phyloP scores from a whole-genome alignment of 202 grass and related monocot species.

The Brachypodium distachyon region DNA sequence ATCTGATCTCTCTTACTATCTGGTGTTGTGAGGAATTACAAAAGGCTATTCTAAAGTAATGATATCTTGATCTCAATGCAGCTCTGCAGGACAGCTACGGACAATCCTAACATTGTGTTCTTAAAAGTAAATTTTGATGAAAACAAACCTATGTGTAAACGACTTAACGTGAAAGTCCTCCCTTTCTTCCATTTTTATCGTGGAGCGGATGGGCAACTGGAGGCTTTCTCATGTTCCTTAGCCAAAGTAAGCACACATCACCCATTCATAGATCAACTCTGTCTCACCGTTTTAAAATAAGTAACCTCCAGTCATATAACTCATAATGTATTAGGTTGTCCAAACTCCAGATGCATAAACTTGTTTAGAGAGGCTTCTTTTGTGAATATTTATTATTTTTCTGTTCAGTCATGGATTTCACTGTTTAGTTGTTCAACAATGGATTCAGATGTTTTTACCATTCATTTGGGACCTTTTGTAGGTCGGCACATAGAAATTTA shows the following conservation, averaged over 20 bases:
- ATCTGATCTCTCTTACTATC: not conserved
- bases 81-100: slow-evolving; percentile 69
- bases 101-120: slow-evolving; percentile 65
- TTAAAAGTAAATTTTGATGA: slow-evolving; percentile 96
- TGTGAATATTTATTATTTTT: not conserved
- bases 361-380: not conserved
- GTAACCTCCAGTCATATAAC: not conserved
- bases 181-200: slow-evolving; percentile 96
- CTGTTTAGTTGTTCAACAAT: not conserved
- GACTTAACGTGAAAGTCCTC: slow-evolving; percentile 93
- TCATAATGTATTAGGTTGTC: not conserved
- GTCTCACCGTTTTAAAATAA: not conserved
- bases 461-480: not conserved
- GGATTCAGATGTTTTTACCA: not conserved
- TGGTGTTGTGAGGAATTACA: not conserved
- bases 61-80: slow-evolving; percentile 38
- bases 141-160: slow-evolving; percentile 99
- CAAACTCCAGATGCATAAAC: not conserved
- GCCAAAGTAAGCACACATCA: slow-evolving; percentile 50
- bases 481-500: not conserved
- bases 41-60: slow-evolving; percentile 14
- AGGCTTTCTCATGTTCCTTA: slow-evolving; percentile 89
- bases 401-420: not conserved
- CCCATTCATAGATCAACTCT: not conserved
- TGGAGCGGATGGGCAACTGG: slow-evolving; percentile 79